phyloP scores from a whole-genome alignment of 805 yeast genomes.

The Lipomyces kockii region DNA sequence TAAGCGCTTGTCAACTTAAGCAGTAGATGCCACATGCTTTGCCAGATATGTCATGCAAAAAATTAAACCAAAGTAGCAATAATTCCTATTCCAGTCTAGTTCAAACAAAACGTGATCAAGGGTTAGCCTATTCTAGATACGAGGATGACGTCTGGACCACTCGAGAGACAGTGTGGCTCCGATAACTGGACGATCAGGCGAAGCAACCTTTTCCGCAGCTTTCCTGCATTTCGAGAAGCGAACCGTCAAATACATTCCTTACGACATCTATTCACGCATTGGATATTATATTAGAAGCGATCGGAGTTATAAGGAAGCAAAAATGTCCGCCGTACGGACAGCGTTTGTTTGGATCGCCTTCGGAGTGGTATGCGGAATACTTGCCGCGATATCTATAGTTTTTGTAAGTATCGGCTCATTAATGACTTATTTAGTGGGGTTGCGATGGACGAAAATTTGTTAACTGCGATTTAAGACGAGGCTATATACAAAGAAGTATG shows the following conservation, averaged over 20 bases:
- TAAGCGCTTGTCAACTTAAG: too few species aligned
- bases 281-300: background rate
- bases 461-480: slow-evolving; percentile 24
- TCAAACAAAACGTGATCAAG: background rate
- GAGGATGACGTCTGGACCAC: background rate
- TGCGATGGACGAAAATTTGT: background rate
- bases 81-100: background rate
- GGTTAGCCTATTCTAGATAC: background rate
- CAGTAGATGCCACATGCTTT: background rate
- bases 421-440: background rate
- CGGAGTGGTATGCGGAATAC: slow-evolving; percentile 35
- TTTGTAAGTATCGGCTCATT: slow-evolving; percentile 23
- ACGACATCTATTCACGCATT: too few species aligned
- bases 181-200: background rate
- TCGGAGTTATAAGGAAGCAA: background rate
- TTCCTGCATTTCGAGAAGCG: too few species aligned
- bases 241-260: too few species aligned
- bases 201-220: background rate
- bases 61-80: too few species aligned
- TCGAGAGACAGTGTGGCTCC: background rate
- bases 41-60: background rate
- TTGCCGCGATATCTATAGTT: slow-evolving; percentile 29
- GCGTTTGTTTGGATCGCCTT: slow-evolving; percentile 39
- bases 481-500: slow-evolving; percentile 32
- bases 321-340: slow-evolving; percentile 35